Evolutionary conservation across 345 rosid species (phyloP).

Genomic region (Limnanthes douglasii): DNA sequence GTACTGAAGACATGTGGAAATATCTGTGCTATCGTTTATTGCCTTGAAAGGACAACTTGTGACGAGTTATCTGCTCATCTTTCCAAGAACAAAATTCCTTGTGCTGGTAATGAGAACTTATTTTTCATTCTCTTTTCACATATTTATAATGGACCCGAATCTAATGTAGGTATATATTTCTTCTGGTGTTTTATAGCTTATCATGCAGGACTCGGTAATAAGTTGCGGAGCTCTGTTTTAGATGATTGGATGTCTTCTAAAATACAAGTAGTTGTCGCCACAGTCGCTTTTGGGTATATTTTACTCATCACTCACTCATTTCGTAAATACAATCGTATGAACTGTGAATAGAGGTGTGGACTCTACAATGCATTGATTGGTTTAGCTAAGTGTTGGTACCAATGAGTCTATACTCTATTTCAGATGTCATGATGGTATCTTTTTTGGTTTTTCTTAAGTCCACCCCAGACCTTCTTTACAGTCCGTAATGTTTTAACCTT

Average conservation of each 20-base stretch:
- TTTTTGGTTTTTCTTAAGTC: too few species aligned
- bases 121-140: background rate
- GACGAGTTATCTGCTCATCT: conserved; percentile 74
- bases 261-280: conserved; percentile 92
- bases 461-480: too few species aligned
- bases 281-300: conserved; percentile 94
- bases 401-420: too few species aligned
- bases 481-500: background rate
- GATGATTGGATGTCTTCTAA: conserved; percentile 90
- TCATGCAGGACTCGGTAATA: conserved; percentile 84
- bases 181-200: conserved; percentile 45
- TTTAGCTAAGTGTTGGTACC: too few species aligned
- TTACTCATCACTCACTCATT: too few species aligned
- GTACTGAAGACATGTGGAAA: conserved; percentile 51
- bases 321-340: too few species aligned
- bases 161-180: conserved; percentile 2
- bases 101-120: conserved; percentile 43
- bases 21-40: conserved; percentile 80
- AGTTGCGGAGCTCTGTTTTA: conserved; percentile 63
- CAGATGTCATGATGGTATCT: too few species aligned
- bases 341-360: too few species aligned
- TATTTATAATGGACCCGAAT: background rate
- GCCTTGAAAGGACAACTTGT: conserved; percentile 91
- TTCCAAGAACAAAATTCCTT: conserved; percentile 55
- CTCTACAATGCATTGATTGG: too few species aligned